phyloP scores from a whole-genome alignment of 2,329 filamentous ascomycete species.

The Calonectria fujianensis region DNA sequence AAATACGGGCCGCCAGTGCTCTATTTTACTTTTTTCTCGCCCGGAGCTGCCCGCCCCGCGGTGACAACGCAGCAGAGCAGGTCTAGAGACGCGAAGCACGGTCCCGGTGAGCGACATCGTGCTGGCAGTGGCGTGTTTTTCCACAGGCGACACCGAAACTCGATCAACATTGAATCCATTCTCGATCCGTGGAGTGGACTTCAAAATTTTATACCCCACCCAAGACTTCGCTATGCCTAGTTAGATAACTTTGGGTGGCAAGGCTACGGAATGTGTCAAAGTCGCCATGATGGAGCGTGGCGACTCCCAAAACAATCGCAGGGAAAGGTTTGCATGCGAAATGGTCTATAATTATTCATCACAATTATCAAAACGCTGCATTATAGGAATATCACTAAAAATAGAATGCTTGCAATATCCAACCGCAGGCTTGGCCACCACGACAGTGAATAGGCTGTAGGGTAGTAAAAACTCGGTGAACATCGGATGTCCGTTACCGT shows the following conservation, averaged over 20 bases:
- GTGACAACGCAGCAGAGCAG: constrained; percentile 11
- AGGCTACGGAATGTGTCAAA: background rate
- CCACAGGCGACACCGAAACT: background rate
- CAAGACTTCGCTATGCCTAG: background rate
- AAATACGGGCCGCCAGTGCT: background rate
- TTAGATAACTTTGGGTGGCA: background rate
- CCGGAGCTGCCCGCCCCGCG: background rate
- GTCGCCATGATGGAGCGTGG: fast-evolving
- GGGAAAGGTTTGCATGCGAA: background rate
- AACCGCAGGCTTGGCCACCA: too few species aligned
- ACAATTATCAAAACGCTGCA: background rate
- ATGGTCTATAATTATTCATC: background rate
- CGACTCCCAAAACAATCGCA: background rate
- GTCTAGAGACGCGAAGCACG: background rate
- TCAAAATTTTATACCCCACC: background rate
- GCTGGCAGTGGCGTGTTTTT: constrained; percentile 5
- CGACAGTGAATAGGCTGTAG: background rate
- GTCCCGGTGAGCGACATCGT: background rate
- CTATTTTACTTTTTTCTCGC: constrained; percentile 1
- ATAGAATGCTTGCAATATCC: background rate
- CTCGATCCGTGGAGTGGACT: background rate
- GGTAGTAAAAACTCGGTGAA: background rate
- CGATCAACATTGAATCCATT: background rate
- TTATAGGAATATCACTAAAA: background rate
- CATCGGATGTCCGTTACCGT: background rate